Evolutionary conservation across 1,284 basidiomycete species (phyloP), one percentile per base, ranked within the genome.

Genomic region (Ceratobasidium theobromae): DNA sequence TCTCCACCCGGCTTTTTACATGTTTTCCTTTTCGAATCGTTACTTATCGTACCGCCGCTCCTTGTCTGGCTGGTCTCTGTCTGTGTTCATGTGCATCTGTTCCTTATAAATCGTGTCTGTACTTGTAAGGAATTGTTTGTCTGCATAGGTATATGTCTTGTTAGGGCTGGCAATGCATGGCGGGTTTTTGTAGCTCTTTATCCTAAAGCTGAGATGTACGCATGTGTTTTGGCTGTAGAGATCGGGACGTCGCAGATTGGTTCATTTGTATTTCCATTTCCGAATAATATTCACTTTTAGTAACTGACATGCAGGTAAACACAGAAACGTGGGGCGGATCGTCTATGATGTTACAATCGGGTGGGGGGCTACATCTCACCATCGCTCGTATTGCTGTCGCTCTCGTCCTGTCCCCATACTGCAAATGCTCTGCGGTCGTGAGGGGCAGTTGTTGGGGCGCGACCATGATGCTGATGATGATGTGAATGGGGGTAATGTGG

Each of bases 381-480:
- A 27, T 70, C 69, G 40, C 66, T 69, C 33, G 88, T 81, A 71
- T 86, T 87, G 72, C 88, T 90, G 72, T 93, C 92, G 65, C 89
- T 93, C 75, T 94, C 92, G 73, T 94, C 92, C 53, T 90, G 87
- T 0, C 90, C 91, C 84, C 86, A 89, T 18, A 89, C 89, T 62
- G 88, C 87, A 72, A 92, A 91, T 40, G 89, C 88, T 28, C 85
- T 77, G 53, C 80, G 81, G 43, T 81, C 79, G 33, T 23, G 46
- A 21, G 53, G 53, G 1, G 55, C 46, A 16, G 55, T 69, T 45
- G 38, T 30, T 57, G 57, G 57, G 38, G 65, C 45, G 65, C 62
- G 53, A 49, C 28, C 54, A 65, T 55, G 64, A 23, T 66, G 66
- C 51, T 69, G 67, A 27, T 67, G 66, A 27, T 51, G 52, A 66